phyloP scores from a whole-genome alignment of 2,329 filamentous ascomycete species.

The Arthrobotrys musiformis region DNA sequence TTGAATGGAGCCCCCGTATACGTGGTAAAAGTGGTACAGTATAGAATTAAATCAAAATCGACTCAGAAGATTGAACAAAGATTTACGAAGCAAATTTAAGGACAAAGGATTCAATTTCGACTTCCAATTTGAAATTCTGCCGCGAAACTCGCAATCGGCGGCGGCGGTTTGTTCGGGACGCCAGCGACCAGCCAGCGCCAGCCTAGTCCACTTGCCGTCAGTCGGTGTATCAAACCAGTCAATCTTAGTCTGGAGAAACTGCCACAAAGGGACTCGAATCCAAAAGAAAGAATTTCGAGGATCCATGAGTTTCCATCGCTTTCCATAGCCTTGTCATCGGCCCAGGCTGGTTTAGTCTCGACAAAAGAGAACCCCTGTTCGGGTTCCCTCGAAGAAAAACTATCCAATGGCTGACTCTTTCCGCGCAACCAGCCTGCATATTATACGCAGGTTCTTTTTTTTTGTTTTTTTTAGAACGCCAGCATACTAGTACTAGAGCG shows the following conservation, averaged over 20 bases:
- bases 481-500: too few species aligned
- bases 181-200: too few species aligned
- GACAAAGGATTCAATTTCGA: not conserved
- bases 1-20: too few species aligned
- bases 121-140: not conserved
- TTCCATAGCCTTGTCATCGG: constrained; percentile 55
- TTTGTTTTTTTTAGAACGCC: too few species aligned
- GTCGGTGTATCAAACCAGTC: too few species aligned
- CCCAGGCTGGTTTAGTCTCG: constrained; percentile 24
- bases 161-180: too few species aligned
- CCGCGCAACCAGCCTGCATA: not conserved
- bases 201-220: too few species aligned
- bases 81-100: too few species aligned
- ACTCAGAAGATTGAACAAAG: too few species aligned
- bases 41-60: too few species aligned
- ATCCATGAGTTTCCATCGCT: constrained; percentile 56
- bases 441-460: not conserved
- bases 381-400: not conserved
- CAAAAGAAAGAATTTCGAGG: constrained; percentile 24
- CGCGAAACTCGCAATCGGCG: not conserved
- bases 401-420: not conserved
- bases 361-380: not conserved
- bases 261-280: constrained; percentile 32
- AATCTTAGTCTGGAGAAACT: constrained; percentile 7
- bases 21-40: too few species aligned